Base-by-base conservation (phyloP, 2,329 filamentous ascomycete genomes). In the Epichloe hybrida region DNA sequence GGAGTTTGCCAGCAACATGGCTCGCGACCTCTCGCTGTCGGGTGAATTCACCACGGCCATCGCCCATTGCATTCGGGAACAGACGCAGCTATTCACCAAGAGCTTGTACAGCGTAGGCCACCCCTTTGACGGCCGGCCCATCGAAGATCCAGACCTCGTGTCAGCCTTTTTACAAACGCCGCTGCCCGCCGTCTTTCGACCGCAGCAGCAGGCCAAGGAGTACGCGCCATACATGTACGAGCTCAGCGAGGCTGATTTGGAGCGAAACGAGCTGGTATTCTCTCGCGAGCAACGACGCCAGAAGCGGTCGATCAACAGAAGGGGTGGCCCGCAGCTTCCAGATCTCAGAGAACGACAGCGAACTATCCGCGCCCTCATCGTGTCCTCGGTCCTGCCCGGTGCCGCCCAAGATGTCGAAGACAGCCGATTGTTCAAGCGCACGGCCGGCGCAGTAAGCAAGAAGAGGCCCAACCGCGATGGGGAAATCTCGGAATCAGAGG, bases 11-110 rank as follows among this genome's bases (percentile, higher is more conserved):
- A 74, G 80, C 54, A 83, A 83, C 63, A 95, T 97, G 88, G 83
- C 90, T 0, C 80, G 82, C 53, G 93, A 98, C 61, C 76, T 98
- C 27, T 90, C 90, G 4, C 76, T 98, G 17, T 88, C 88, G 1
- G 93, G 93, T 56, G 93, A 98, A 66, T 98, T 98, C 61, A 90
- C 88, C 2, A 98, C 93, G 0, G 91, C 93, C 7, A 97, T 98
- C 64, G 93, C 93, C 12, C 93, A 98, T 69, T 95, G 88, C 54
- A 98, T 98, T 62, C 85, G 93, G 55, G 93, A 98, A 67, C 93
- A 98, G 68, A 83, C 84, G 40, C 93, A 98, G 64, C 78, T 97
- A 34, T 98, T 96, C 66, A 94, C 89, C 5, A 86, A 88, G 64
- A 94, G 89, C 61, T 72, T 98, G 53, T 97, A 95, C 69, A 88